These are phyloP conservation scores for Coemansia sp. DNA, from an alignment of 192 early-diverging fungal species.

Conservation along the genomic window DNA sequence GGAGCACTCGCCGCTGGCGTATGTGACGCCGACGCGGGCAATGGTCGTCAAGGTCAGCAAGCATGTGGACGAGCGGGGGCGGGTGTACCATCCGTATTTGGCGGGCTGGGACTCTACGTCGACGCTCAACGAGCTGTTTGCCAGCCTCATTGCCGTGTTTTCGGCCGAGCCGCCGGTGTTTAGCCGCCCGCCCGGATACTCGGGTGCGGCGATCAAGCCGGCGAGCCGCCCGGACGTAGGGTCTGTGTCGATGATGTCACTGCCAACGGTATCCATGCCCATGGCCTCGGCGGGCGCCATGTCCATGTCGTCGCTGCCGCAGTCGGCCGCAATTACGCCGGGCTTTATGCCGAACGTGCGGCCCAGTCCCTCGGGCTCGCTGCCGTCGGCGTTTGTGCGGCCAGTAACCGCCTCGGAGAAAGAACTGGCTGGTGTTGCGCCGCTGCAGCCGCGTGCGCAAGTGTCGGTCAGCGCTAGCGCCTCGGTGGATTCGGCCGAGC, in stretches of 20 bases:
- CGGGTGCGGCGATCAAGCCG: conserved; percentile 16
- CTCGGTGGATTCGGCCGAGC: neutral
- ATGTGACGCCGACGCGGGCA: conserved; percentile 82
- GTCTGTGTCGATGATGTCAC: conserved; percentile 27
- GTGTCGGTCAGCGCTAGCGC: conserved; percentile 2
- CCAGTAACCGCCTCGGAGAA: conserved; percentile 20
- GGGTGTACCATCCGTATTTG: conserved; percentile 83
- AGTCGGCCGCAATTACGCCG: conserved; percentile 9
- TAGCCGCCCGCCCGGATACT: conserved; percentile 33
- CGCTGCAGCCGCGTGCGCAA: conserved; percentile 4
- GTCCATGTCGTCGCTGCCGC: conserved; percentile 26
- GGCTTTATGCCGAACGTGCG: neutral
- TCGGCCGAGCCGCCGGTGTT: conserved; percentile 53
- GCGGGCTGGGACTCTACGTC: conserved; percentile 62
- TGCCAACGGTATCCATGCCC: conserved; percentile 14
- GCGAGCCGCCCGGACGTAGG: conserved; percentile 14
- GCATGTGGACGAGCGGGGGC: conserved; percentile 81
- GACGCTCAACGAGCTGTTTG: conserved; percentile 35
- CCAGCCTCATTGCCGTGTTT: conserved; percentile 37
- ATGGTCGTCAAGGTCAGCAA: conserved; percentile 83
- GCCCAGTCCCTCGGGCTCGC: conserved; percentile 4
- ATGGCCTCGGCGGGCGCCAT: conserved; percentile 8
- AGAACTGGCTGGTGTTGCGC: conserved; percentile 23
- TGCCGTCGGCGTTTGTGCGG: conserved; percentile 22
- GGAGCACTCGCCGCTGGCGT: conserved; percentile 71